A percentile compares a stretch with the other conserved stretches of the same genome.
phyloP scores from a whole-genome alignment of 805 yeast species.

The Candida vartiovaarae region DNA sequence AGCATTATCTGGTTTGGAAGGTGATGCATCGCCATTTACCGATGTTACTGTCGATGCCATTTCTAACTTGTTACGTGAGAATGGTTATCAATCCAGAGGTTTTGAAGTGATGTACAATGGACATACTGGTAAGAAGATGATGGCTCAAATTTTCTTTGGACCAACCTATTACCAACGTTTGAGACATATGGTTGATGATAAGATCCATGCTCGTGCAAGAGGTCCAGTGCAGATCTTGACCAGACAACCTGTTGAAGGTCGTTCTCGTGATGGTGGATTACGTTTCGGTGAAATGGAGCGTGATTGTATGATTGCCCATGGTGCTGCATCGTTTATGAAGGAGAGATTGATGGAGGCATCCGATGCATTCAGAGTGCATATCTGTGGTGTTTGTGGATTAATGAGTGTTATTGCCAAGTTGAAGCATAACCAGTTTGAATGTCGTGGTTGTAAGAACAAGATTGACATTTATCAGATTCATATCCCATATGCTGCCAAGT shows the following conservation, averaged over 20 bases:
- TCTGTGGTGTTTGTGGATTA: slow-evolving; percentile 97
- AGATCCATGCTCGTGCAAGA: slow-evolving; percentile 98
- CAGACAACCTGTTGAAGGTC: slow-evolving; percentile 98
- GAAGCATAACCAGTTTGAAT: slow-evolving; percentile 96
- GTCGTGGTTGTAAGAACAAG: slow-evolving; percentile 97
- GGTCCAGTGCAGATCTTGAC: slow-evolving; percentile 98
- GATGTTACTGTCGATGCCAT: slow-evolving; percentile 98
- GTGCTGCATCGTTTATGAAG: slow-evolving; percentile 96
- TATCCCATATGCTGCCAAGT: slow-evolving; percentile 97
- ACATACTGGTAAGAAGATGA: slow-evolving; percentile 94
- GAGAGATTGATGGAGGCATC: slow-evolving; percentile 99
- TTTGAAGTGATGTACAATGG: slow-evolving; percentile 99
- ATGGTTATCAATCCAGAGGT: slow-evolving; percentile 97
- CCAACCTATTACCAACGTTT: slow-evolving; percentile 98
- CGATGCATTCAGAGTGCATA: slow-evolving; percentile 96
- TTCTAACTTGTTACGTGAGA: slow-evolving; percentile 84
- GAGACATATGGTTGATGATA: slow-evolving; percentile 99
- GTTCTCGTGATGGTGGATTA: slow-evolving; percentile 98
- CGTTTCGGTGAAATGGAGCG: slow-evolving; percentile 99
- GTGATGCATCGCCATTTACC: slow-evolving; percentile 99
- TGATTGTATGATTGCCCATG: slow-evolving; percentile 99
- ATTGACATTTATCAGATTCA: slow-evolving; percentile 96
- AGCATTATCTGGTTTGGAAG: slow-evolving; percentile 90
- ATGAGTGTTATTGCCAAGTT: slow-evolving; percentile 97
- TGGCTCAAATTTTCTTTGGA: slow-evolving; percentile 99